These are phyloP conservation scores for Moricandia arvensis DNA, from an alignment of 345 rosid genomes.

Conservation along the genomic window DNA sequence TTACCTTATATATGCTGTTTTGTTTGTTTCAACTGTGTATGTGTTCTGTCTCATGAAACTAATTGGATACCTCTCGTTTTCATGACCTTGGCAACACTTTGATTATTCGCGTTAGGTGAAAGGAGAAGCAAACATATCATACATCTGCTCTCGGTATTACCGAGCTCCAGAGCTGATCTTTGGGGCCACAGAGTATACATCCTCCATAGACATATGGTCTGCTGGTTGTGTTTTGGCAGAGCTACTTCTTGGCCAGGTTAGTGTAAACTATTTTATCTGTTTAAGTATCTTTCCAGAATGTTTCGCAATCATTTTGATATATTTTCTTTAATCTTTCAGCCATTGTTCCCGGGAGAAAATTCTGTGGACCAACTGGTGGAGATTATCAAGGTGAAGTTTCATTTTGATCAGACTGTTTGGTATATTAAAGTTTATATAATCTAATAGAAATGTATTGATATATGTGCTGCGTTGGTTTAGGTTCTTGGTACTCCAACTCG, in stretches of 20 bases:
- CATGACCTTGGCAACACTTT: not conserved
- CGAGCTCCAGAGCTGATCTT: constrained; percentile 90
- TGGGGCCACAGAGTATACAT: constrained; percentile 77
- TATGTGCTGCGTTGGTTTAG: constrained; percentile 40
- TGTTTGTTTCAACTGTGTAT: not conserved
- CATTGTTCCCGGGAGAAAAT: constrained; percentile 80
- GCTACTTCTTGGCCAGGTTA: constrained; percentile 80
- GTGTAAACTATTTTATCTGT: constrained; percentile 6
- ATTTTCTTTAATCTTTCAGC: constrained; percentile 39
- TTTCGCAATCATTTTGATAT: not conserved
- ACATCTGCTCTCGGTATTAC: constrained; percentile 83
- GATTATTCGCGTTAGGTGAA: constrained; percentile 48
- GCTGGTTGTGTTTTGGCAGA: constrained; percentile 93
- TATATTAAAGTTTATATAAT: not conserved
- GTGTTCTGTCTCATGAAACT: not conserved
- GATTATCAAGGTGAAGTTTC: constrained; percentile 58
- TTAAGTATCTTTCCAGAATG: not conserved
- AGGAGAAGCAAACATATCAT: constrained; percentile 80
- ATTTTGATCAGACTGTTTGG: not conserved
- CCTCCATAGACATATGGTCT: constrained; percentile 88
- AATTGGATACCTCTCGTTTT: not conserved
- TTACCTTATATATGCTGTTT: not conserved
- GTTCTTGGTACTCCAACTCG: constrained; percentile 94
- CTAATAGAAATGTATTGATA: not conserved
- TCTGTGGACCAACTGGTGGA: constrained; percentile 87